Evolutionary conservation across 2,329 filamentous ascomycete species (phyloP), one percentile per base, ranked within the genome.

Genomic region (Colletotrichum sp.): DNA sequence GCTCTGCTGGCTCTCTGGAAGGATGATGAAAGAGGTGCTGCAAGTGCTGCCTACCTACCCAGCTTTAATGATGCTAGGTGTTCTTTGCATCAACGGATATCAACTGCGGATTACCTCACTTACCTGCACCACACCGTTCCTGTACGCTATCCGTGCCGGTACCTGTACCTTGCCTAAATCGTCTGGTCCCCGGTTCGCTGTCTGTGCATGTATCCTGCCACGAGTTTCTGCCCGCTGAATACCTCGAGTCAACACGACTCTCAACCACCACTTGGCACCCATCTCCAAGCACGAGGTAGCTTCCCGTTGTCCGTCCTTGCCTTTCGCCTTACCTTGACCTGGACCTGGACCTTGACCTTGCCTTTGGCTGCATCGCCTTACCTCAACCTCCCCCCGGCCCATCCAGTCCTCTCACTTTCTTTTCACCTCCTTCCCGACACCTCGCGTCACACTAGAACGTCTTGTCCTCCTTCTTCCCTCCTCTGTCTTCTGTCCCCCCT

Each of bases 341-440:
- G 69, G n/a, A 47, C 38, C 38, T 47, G 57, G 27, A n/a, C 57
- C 57, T 59, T 34, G 31, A 33, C 67, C 58, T 51, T 72, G 47
- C 59, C 54, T 29, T 5, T 21, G 31, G 29, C 21, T 34, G 54
- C 43, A n/a, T 63, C 54, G 64, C 38, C 61, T 64, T 55, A 18
- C 54, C 70, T 66, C 29, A 34, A 55, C 67, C 62, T 61, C 36
- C 33, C 33, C 9, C 57, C 72, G 58, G 55, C 65, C 65, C 7
- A 31, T 62, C 33, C 58, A 51, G 58, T 72, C 72, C 34, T 70
- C 61, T 71, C 43, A n/a, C 43, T 61, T 58, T 34, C 70, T 64
- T 61, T 27, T 61, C 69, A 55, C 43, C 51, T 72, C 54, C 47
- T 43, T 66, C 61, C 72, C 43, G 64, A 74, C 63, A 71, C 58